Evolutionary conservation across 2,329 filamentous ascomycete genomes (phyloP).

Genomic region (Fusarium bactridioides): DNA sequence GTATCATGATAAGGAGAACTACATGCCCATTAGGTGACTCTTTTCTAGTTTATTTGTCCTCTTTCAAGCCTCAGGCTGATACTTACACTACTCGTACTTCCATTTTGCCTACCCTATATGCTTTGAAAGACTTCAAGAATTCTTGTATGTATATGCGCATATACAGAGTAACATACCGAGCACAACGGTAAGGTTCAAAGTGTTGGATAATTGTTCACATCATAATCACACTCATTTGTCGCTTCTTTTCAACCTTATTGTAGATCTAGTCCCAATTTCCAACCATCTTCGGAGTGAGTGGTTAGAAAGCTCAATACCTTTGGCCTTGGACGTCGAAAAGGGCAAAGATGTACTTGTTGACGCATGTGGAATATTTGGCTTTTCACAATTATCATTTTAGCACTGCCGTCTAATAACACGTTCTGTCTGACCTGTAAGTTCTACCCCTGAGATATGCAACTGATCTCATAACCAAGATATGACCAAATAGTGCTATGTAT

Average conservation of each 20-base stretch:
- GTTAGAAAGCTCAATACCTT: background rate
- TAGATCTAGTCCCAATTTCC: background rate
- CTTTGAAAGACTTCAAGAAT: background rate
- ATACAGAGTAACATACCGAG: background rate
- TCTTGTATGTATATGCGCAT: background rate
- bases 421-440: background rate
- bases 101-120: background rate
- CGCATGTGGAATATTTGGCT: slow-evolving; percentile 3
- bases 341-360: background rate
- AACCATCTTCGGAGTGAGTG: too few species aligned
- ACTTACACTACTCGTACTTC: background rate
- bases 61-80: background rate
- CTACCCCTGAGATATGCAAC: slow-evolving; percentile 4
- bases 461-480: slow-evolving; percentile 4
- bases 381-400: background rate
- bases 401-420: background rate
- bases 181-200: too few species aligned
- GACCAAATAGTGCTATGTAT: background rate
- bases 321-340: background rate
- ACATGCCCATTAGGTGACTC: background rate
- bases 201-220: too few species aligned
- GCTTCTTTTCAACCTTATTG: background rate
- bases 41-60: background rate
- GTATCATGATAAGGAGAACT: background rate
- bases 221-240: background rate